A percentile compares a stretch with the other conserved stretches of the same genome.
Evolutionary conservation across 2,329 filamentous ascomycete species (phyloP).

Genomic region (Didymella exigua): DNA sequence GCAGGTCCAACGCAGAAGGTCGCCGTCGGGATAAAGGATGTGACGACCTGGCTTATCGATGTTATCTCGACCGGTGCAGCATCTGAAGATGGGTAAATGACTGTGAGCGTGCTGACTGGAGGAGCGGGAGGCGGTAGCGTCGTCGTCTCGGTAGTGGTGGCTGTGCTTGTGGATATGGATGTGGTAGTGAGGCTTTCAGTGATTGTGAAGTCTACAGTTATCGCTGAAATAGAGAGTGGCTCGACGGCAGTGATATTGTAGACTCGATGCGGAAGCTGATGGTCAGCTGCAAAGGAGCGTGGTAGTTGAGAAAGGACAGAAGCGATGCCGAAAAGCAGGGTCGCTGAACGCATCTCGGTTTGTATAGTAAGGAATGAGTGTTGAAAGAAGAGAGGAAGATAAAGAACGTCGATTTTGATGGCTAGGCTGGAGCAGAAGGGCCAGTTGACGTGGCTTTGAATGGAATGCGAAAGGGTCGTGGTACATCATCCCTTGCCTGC

Average conservation of each 20-base stretch:
- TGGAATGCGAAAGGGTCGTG: slow-evolving; percentile 8
- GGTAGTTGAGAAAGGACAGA: slow-evolving; percentile 9
- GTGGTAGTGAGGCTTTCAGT: slow-evolving; percentile 30
- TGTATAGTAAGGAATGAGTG: slow-evolving; percentile 5
- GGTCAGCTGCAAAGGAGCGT: slow-evolving; percentile 2
- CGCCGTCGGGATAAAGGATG: slow-evolving; percentile 50
- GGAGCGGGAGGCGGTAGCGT: slow-evolving; percentile 1
- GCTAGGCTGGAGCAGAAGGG: not conserved
- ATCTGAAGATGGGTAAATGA: slow-evolving; percentile 51
- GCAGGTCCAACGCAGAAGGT: slow-evolving; percentile 52
- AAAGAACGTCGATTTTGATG: slow-evolving; percentile 3
- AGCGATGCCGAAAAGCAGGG: slow-evolving; percentile 9
- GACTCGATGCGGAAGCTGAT: slow-evolving; percentile 10
- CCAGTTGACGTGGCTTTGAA: slow-evolving; percentile 13
- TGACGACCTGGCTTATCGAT: slow-evolving; percentile 51
- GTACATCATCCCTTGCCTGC: slow-evolving; percentile 12
- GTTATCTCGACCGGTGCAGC: slow-evolving; percentile 51
- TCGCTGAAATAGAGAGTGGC: not conserved
- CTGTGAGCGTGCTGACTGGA: slow-evolving; percentile 36
- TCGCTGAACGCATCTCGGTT: slow-evolving; percentile 7
- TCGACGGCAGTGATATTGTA: slow-evolving; percentile 11
- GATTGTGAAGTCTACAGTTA: slow-evolving; percentile 22
- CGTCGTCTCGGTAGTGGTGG: slow-evolving; percentile 5
- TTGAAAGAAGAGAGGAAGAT: not conserved
- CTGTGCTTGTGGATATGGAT: slow-evolving; percentile 17